Base-by-base conservation (phyloP, 2,329 filamentous ascomycete species). In the Penicillium sp. region DNA sequence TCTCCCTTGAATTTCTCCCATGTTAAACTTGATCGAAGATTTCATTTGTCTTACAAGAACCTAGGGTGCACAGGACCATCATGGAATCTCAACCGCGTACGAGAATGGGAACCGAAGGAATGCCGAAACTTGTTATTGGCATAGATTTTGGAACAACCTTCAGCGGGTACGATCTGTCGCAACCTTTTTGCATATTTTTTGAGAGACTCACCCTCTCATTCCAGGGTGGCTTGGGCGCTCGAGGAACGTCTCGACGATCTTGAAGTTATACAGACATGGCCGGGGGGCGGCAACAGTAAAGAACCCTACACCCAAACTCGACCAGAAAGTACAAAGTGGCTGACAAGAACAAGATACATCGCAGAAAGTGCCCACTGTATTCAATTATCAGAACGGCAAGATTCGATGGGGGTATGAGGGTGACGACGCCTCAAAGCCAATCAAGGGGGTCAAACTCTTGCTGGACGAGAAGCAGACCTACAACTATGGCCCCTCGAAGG, bases 111-210 rank as follows among this genome's bases (percentile, higher is more conserved):
- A 31, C 19, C 22, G 19, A 36, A 16, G 49, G 35, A 35, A 31
- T 31, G 22, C 50, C 62, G 6, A 52, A 40, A 18, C 31, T 72
- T 9, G 56, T 70, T 24, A 61, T 73, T 13, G 70, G 67, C 1
- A 43, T 72, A 22, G 70, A 73, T 49, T 73, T 72, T 50, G 71
- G 70, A 2, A 73, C 70, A 14, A 73, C 71, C 9, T 73, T 66
- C 50, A 72, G 67, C 46, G 69, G 71, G 68, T 71, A 54, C 10
- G 49, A n/a, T 4, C 6, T 4, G 13, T 44, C 24, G 16, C 9
- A 24, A 16, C n/a, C 22, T 36, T 22, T 31, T 4, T 5, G 24
- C 7, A 18, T 24, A 9, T 10, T 37, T 13, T 11, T 4, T 13
- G 19, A 11, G 24, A 39, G 11, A 16, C 43, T 62, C 4, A 60